Base-by-base conservation (phyloP, 148 eudicot species). In the Fagopyrum esculentum region DNA sequence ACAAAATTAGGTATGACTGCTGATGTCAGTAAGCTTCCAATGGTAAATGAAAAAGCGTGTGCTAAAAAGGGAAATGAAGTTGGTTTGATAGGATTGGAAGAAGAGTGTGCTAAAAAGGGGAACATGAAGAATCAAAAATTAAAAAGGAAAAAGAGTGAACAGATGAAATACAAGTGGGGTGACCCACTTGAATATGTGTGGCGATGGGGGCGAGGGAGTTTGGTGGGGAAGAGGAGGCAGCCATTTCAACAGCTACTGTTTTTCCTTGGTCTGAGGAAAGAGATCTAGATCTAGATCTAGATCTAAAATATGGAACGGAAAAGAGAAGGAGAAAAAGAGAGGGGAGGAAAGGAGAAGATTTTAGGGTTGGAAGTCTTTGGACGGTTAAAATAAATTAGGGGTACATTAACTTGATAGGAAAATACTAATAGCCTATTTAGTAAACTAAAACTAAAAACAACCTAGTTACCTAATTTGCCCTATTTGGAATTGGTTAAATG, bases 201-300 rank as follows among this genome's bases (percentile, higher is more conserved):
- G 70, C n/a, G 30, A n/a, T 30, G 70, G 46, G 17, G 69, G 46
- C 46, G 46, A 66, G 8, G 46, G 47, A 40, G 15, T 16, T 66
- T 40, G 46, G 71, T 13, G 19, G 9, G 71, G 47, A 66, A 66
- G 71, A 66, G n/a, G 46, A 66, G 15, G 17, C 46, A 66, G 71
- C 45, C 47, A 66, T 35, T 66, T 66, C 71, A 66, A 66, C 71
- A 46, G 71, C 71, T 66, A 46, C 17, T 66, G 40, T 66, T 66
- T 10, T 10, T 12, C 68, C 68, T 61, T 61, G 5, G 9, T 57
- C n/a, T n/a, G n/a, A n/a, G n/a, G n/a, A n/a, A n/a, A n/a, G n/a
- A n/a, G n/a, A n/a, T n/a, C n/a, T n/a, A n/a, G n/a, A n/a, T n/a
- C n/a, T n/a, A n/a, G n/a, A n/a, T n/a, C n/a, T n/a, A n/a, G n/a